Percentiles rank a stretch among this genome's conserved stretches.
Conservation (phyloP, 2,329 filamentous ascomycete genomes). For the Aspergillus pseudotamarii region DNA sequence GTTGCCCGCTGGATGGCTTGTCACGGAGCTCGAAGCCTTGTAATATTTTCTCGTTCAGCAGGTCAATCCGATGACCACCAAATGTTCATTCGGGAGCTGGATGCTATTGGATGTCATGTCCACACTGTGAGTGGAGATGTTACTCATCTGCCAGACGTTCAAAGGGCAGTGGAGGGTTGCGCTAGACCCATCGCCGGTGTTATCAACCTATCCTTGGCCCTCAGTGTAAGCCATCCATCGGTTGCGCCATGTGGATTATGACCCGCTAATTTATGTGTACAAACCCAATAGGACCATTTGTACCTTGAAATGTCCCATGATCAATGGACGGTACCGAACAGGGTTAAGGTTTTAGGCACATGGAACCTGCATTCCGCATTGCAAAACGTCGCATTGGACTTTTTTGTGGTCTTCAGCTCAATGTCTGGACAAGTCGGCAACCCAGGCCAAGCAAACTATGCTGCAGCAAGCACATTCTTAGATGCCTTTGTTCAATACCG, state of each 20-base stretch:
- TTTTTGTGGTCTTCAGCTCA: background rate
- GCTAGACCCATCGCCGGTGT: constrained; percentile 16
- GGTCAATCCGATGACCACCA: constrained; percentile 2
- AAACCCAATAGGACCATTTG: background rate
- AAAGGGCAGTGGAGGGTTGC: constrained; percentile 3
- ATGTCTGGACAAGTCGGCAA: background rate
- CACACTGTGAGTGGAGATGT: constrained; percentile 8
- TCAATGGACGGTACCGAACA: background rate
- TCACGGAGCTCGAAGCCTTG: constrained; percentile 14
- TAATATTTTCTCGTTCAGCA: constrained; percentile 10
- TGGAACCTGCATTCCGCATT: background rate
- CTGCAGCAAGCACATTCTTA: background rate
- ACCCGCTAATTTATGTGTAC: background rate
- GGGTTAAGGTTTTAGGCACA: background rate
- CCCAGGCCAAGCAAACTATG: background rate
- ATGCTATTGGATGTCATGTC: constrained; percentile 5
- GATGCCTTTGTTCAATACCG: background rate
- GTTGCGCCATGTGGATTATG: background rate
- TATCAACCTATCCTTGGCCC: constrained; percentile 12
- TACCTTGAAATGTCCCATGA: background rate
- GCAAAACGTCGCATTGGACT: background rate
- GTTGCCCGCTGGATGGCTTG: constrained; percentile 13
- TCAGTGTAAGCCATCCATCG: background rate
- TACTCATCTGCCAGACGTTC: constrained; percentile 8
- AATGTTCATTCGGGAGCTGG: constrained; percentile 10